Conservation (phyloP, 2,329 filamentous ascomycete species). For the Blastomyces gilchristii region DNA sequence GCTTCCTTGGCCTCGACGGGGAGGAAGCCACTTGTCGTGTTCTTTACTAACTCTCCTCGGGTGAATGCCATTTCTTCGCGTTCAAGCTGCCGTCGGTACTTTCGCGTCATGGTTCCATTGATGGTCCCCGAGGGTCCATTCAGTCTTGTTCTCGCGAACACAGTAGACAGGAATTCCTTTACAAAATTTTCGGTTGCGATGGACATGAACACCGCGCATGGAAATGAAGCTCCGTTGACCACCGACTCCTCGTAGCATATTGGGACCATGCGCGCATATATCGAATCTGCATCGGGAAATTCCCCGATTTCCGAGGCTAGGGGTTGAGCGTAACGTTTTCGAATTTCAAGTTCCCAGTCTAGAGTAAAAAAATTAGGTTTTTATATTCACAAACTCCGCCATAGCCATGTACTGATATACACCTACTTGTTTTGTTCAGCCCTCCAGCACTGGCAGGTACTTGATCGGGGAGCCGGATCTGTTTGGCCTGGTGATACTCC, state of each 20-base stretch:
- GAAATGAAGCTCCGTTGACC: constrained; percentile 41
- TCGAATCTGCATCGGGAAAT: constrained; percentile 49
- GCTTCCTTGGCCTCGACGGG: constrained; percentile 72
- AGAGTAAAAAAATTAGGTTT: constrained; percentile 7
- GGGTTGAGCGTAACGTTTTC: constrained; percentile 53
- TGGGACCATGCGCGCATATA: constrained; percentile 51
- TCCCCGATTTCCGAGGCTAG: constrained; percentile 53
- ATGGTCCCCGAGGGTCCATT: constrained; percentile 55
- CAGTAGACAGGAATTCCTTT: constrained; percentile 48
- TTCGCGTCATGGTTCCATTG: constrained; percentile 66
- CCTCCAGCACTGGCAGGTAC: constrained; percentile 60
- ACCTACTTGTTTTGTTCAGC: constrained; percentile 66
- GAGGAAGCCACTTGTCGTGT: constrained; percentile 61
- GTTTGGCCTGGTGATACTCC: constrained; percentile 37
- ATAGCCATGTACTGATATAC: not conserved
- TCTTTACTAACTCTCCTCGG: constrained; percentile 62
- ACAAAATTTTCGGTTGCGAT: constrained; percentile 53
- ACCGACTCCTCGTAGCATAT: constrained; percentile 57
- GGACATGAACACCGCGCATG: constrained; percentile 51
- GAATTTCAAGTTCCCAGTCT: constrained; percentile 56
- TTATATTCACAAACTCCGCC: not conserved
- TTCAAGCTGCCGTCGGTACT: constrained; percentile 63
- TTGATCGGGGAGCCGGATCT: constrained; percentile 48
- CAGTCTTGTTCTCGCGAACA: constrained; percentile 45
- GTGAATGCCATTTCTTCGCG: constrained; percentile 63